phyloP scores from a whole-genome alignment of 192 early-diverging fungal genomes.

The Coemansia aciculifera region DNA sequence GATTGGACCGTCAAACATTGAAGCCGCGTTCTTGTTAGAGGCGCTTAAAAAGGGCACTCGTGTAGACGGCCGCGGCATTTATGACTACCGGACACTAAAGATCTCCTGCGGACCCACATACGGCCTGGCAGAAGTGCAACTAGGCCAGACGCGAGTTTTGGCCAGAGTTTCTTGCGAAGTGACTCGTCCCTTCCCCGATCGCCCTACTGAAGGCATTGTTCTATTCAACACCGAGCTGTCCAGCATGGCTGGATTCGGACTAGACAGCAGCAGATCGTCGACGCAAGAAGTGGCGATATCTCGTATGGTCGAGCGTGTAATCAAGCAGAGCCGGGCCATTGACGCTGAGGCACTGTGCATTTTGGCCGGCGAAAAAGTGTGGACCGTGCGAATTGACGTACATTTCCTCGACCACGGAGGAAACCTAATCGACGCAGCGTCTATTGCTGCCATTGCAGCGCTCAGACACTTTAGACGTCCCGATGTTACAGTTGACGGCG shows the following conservation, averaged over 20 bases:
- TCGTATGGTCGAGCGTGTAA: slow-evolving; percentile 84
- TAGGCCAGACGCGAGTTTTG: slow-evolving; percentile 80
- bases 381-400: slow-evolving; percentile 88
- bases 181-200: slow-evolving; percentile 67
- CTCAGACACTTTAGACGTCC: slow-evolving; percentile 89
- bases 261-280: slow-evolving; percentile 62
- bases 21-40: slow-evolving; percentile 71
- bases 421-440: slow-evolving; percentile 89
- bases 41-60: slow-evolving; percentile 71
- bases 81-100: slow-evolving; percentile 70
- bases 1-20: slow-evolving; percentile 67
- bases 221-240: slow-evolving; percentile 86
- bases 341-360: slow-evolving; percentile 98
- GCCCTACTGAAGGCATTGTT: slow-evolving; percentile 85
- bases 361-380: slow-evolving; percentile 93
- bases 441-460: slow-evolving; percentile 87
- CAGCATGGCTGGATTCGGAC: slow-evolving; percentile 77
- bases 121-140: slow-evolving; percentile 74
- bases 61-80: slow-evolving; percentile 74
- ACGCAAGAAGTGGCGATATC: slow-evolving; percentile 84
- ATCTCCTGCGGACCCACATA: slow-evolving; percentile 68
- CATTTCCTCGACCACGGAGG: slow-evolving; percentile 94
- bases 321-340: slow-evolving; percentile 80
- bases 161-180: slow-evolving; percentile 73
- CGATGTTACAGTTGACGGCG: slow-evolving; percentile 93